A percentile compares a stretch with the other conserved stretches of the same genome.
Conservation (phyloP, 768 basidiomycete species). For the Suillus spraguei region DNA sequence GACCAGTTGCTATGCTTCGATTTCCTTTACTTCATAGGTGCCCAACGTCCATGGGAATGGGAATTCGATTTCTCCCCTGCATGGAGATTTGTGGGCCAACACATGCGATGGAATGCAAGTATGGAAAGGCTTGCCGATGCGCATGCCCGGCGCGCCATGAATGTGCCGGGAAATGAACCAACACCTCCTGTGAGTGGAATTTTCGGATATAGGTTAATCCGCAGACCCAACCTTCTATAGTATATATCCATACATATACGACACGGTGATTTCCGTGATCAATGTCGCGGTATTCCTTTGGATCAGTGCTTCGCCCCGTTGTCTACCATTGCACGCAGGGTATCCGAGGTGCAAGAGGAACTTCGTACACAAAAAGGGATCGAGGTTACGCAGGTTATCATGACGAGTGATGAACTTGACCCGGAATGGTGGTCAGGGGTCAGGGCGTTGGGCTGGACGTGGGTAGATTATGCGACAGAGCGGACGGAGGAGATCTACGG, state of each 20-base stretch:
- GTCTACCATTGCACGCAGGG: constrained; percentile 53
- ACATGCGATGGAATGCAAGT: constrained; percentile 51
- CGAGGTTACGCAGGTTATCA: constrained; percentile 53
- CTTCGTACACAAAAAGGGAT: constrained; percentile 47
- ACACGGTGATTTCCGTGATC: constrained; percentile 52
- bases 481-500: constrained; percentile 48
- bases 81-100: constrained; percentile 56
- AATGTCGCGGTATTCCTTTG: constrained; percentile 44
- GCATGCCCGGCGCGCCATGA: constrained; percentile 50
- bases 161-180: constrained; percentile 34
- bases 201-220: background rate
- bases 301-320: constrained; percentile 57
- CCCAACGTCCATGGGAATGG: constrained; percentile 55
- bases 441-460: constrained; percentile 50
- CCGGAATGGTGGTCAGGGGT: constrained; percentile 60
- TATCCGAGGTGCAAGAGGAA: constrained; percentile 57
- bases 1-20: constrained; percentile 30
- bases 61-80: constrained; percentile 59
- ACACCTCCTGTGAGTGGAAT: constrained; percentile 48
- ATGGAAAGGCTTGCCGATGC: constrained; percentile 44
- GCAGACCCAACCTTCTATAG: constrained; percentile 27
- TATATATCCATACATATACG: constrained; percentile 62
- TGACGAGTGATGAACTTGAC: constrained; percentile 66
- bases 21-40: constrained; percentile 30
- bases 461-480: constrained; percentile 47